Evolutionary conservation across 2,329 filamentous ascomycete genomes (phyloP).

Genomic region (Ascochyta pisi): DNA sequence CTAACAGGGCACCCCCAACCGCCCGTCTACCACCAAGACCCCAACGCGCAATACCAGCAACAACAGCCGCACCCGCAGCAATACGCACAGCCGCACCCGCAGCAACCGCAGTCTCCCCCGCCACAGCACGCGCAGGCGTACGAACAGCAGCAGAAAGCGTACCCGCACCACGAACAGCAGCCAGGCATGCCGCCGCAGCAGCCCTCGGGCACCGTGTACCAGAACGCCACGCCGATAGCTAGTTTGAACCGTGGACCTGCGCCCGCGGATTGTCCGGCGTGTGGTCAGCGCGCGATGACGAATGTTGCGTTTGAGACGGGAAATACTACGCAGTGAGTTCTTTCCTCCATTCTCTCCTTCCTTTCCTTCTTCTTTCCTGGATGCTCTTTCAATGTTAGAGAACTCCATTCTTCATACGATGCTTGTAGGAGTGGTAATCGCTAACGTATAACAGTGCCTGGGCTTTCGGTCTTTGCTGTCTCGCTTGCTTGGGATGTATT

Average conservation of each 20-base stretch:
- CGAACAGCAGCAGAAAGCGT: slow-evolving; percentile 13
- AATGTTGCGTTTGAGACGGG: slow-evolving; percentile 44
- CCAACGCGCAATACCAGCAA: slow-evolving; percentile 29
- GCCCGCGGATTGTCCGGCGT: slow-evolving; percentile 58
- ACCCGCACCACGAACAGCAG: slow-evolving; percentile 20
- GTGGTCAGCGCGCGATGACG: slow-evolving; percentile 52
- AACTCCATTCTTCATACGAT: too few species aligned
- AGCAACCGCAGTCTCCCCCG: slow-evolving; percentile 31
- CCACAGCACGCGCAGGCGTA: slow-evolving; percentile 25
- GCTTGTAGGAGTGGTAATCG: background rate
- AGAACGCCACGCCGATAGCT: slow-evolving; percentile 46
- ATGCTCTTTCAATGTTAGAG: too few species aligned
- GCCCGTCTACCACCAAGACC: slow-evolving; percentile 44
- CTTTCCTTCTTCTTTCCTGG: too few species aligned
- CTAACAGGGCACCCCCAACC: slow-evolving; percentile 34
- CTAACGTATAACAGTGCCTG: slow-evolving; percentile 50
- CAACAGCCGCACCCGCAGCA: background rate
- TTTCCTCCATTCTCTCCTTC: background rate
- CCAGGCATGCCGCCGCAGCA: slow-evolving; percentile 47
- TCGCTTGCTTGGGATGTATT: slow-evolving; percentile 56
- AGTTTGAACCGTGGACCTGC: slow-evolving; percentile 45
- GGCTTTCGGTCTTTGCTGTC: slow-evolving; percentile 54
- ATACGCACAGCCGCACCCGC: slow-evolving; percentile 5
- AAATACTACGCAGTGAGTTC: slow-evolving; percentile 52
- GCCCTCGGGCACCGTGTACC: slow-evolving; percentile 42